Evolutionary conservation across 148 eudicot species (phyloP).

Genomic region (Rhododendron ovatum): DNA sequence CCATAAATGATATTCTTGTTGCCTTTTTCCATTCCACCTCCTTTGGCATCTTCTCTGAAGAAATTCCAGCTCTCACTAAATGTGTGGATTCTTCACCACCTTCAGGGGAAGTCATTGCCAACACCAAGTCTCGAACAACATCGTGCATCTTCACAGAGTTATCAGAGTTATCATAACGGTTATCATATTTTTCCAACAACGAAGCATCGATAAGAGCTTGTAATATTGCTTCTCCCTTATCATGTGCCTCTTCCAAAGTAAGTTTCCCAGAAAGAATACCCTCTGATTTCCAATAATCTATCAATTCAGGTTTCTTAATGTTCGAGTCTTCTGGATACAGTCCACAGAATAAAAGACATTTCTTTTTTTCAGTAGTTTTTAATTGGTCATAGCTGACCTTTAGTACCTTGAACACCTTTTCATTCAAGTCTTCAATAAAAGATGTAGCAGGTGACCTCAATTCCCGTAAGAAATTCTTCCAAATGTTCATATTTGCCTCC

Average conservation of each 20-base stretch:
- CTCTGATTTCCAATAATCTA: background rate
- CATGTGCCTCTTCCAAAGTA: background rate
- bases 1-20: no score
- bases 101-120: background rate
- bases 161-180: accelerated
- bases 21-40: no score
- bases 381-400: background rate
- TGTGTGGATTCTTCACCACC: background rate
- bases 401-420: background rate
- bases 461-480: background rate
- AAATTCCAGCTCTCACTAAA: no score
- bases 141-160: background rate
- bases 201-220: no score
- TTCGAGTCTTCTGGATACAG: background rate
- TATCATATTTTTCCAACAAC: no score
- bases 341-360: constrained; percentile 2
- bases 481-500: background rate
- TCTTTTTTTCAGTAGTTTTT: background rate
- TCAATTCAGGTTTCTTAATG: background rate
- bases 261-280: background rate
- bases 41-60: no score
- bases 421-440: background rate
- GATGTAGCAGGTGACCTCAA: background rate
- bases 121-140: background rate
- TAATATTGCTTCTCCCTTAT: background rate